phyloP scores from a whole-genome alignment of 768 basidiomycete genomes.

The Termitomyces titanicus region DNA sequence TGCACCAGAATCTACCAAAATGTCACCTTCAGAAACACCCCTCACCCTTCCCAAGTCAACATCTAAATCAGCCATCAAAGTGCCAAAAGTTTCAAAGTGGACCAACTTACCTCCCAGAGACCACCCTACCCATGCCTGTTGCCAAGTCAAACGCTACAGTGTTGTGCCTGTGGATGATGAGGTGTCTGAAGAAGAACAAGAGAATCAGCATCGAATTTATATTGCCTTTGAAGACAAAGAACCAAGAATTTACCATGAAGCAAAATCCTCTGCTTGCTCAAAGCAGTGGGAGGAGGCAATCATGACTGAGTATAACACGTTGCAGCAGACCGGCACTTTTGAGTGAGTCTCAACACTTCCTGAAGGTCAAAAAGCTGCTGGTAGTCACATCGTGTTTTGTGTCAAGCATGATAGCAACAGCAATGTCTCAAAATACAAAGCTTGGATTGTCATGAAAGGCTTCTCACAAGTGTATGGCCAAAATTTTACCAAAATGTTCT shows the following conservation, averaged over 20 bases:
- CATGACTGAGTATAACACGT: conserved; percentile 7
- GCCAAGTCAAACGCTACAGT: no score
- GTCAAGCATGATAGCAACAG: background rate
- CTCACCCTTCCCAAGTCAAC: no score
- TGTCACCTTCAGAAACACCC: no score
- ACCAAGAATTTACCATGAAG: no score
- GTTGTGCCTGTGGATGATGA: background rate
- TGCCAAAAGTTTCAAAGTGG: background rate
- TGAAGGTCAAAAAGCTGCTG: background rate
- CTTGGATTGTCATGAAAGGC: background rate
- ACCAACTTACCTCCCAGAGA: background rate
- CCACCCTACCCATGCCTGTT: background rate
- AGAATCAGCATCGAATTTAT: no score
- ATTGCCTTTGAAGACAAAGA: no score
- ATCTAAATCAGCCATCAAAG: background rate
- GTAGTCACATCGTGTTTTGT: background rate
- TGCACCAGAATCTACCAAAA: no score
- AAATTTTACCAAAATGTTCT: no score
- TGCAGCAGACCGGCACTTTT: conserved; percentile 6
- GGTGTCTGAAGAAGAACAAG: background rate
- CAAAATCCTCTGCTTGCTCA: no score
- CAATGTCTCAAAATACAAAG: background rate
- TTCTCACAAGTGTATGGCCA: no score
- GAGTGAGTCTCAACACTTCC: background rate
- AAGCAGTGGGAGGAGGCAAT: no score